These are phyloP conservation scores for Blastobotrys arbuscula DNA, from an alignment of 1,139 yeast genomes.

Conservation along the genomic window DNA sequence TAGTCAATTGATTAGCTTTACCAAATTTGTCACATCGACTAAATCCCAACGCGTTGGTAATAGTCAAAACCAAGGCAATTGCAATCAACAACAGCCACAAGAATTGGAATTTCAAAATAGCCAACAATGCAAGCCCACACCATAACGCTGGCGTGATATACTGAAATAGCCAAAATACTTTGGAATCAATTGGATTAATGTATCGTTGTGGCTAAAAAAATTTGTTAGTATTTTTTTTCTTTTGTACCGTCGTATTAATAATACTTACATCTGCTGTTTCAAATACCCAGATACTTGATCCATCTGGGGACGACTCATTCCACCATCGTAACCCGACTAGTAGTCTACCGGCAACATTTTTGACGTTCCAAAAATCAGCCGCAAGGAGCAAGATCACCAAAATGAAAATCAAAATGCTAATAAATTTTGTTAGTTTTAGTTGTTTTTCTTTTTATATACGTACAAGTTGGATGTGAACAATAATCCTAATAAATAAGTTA, in stretches of 20 bases:
- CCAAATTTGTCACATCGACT: constrained; percentile 88
- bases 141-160: constrained; percentile 74
- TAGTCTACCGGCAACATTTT: constrained; percentile 83
- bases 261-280: constrained; percentile 62
- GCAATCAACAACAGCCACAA: constrained; percentile 44
- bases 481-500: constrained; percentile 65
- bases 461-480: constrained; percentile 57
- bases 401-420: constrained; percentile 68
- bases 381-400: constrained; percentile 67
- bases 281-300: constrained; percentile 82
- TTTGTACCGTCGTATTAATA: neutral
- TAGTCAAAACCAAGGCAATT: constrained; percentile 61
- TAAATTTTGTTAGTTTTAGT: neutral
- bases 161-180: constrained; percentile 75
- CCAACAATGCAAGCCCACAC: constrained; percentile 67
- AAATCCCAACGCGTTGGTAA: constrained; percentile 83
- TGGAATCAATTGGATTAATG: constrained; percentile 88
- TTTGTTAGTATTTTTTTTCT: neutral
- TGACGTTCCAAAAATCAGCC: constrained; percentile 91
- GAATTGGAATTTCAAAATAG: constrained; percentile 70
- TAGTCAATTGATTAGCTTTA: constrained; percentile 61
- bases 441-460: constrained; percentile 16
- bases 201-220: constrained; percentile 53
- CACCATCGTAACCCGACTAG: constrained; percentile 95
- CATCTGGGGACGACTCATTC: constrained; percentile 51